Conservation (phyloP, 2,329 filamentous ascomycete species). For the Penicillium sp. region DNA sequence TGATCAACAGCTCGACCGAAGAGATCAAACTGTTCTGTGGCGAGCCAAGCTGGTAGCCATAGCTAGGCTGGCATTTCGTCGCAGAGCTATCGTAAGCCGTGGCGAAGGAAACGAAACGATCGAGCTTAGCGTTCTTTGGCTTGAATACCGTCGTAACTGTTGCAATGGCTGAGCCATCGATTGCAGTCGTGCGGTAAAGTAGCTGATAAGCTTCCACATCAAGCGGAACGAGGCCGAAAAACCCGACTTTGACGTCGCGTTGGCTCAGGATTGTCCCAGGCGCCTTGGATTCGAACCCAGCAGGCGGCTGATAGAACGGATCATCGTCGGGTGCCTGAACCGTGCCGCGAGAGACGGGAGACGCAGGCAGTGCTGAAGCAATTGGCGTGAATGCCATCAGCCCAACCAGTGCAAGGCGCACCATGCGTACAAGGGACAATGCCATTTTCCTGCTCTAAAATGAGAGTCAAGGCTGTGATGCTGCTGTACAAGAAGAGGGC, state of each 20-base stretch:
- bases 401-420: slow-evolving; percentile 5
- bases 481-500: background rate
- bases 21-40: slow-evolving; percentile 31
- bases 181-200: slow-evolving; percentile 44
- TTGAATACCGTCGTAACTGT: slow-evolving; percentile 44
- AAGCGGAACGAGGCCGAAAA: slow-evolving; percentile 24
- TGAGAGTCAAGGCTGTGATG: background rate
- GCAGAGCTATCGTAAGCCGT: slow-evolving; percentile 35
- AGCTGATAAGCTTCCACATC: slow-evolving; percentile 36
- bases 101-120: slow-evolving; percentile 45
- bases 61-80: slow-evolving; percentile 28
- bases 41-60: slow-evolving; percentile 34
- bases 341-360: background rate
- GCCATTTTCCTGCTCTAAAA: slow-evolving; percentile 1
- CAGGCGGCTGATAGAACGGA: slow-evolving; percentile 29
- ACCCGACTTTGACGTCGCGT: slow-evolving; percentile 19
- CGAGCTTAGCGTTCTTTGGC: slow-evolving; percentile 26
- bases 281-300: slow-evolving; percentile 19
- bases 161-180: slow-evolving; percentile 37
- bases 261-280: slow-evolving; percentile 27
- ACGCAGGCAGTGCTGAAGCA: slow-evolving; percentile 1
- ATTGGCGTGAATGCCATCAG: slow-evolving; percentile 1
- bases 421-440: slow-evolving; percentile 3
- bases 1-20: slow-evolving; percentile 33
- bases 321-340: slow-evolving; percentile 17